A percentile compares a stretch with the other conserved stretches of the same genome.
Evolutionary conservation across 495 filamentous ascomycete species (phyloP).

Genomic region (Penicillium turbatum): DNA sequence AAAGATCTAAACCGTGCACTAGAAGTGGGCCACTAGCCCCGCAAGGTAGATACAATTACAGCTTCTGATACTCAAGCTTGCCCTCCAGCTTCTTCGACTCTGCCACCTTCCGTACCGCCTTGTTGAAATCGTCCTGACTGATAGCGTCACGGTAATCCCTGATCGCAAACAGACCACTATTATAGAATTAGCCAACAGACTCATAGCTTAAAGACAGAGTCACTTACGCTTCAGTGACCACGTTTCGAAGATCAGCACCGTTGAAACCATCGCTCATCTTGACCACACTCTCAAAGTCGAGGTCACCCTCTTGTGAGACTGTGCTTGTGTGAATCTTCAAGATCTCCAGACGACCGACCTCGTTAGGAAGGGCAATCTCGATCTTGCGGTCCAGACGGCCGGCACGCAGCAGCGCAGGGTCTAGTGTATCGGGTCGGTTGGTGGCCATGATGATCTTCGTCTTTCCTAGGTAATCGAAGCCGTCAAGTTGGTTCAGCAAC

Average conservation of each 20-base stretch:
- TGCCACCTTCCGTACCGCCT: constrained; percentile 92
- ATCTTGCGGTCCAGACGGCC: constrained; percentile 96
- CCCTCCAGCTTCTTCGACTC: constrained; percentile 98
- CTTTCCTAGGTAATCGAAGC: constrained; percentile 98
- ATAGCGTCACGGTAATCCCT: constrained; percentile 94
- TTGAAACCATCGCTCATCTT: constrained; percentile 99
- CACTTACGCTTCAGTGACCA: constrained; percentile 92
- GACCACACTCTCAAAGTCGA: constrained; percentile 98
- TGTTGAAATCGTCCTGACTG: constrained; percentile 98
- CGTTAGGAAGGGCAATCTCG: constrained; percentile 98
- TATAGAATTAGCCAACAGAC: constrained; percentile 20
- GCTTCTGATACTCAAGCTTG: constrained; percentile 95
- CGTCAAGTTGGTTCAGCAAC: constrained; percentile 96
- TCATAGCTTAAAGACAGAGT: constrained; percentile 5
- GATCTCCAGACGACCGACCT: constrained; percentile 95
- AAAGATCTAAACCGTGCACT: constrained; percentile 17
- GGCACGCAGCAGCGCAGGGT: constrained; percentile 89
- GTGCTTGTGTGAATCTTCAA: constrained; percentile 93
- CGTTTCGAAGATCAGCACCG: constrained; percentile 94
- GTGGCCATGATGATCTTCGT: constrained; percentile 99
- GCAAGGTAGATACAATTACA: constrained; percentile 52
- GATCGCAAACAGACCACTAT: constrained; percentile 90
- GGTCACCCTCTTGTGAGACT: constrained; percentile 87
- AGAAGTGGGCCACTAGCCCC: constrained; percentile 6
- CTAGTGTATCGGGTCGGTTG: constrained; percentile 95